A percentile compares a stretch with the other conserved stretches of the same genome.
phyloP scores from a whole-genome alignment of 2,329 filamentous ascomycete species.

The Aspergillus piperis region DNA sequence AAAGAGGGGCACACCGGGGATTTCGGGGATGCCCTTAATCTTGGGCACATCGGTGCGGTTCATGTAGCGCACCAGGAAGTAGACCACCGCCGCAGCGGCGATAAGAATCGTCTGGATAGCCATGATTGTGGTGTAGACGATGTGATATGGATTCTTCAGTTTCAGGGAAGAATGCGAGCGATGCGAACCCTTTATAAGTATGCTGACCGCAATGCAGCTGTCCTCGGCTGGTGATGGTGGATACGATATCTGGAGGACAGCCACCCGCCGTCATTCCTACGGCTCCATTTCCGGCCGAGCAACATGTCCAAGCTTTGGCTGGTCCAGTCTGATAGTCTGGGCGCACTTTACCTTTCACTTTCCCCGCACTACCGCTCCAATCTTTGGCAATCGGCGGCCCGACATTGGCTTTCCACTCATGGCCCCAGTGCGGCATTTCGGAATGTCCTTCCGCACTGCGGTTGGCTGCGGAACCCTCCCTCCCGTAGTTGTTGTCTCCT shows the following conservation, averaged over 20 bases:
- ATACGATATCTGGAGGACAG: too few relatives aligned
- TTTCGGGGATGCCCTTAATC: slow-evolving; percentile 63
- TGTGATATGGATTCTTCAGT: not conserved
- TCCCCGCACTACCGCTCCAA: too few relatives aligned
- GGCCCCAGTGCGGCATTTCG: not conserved
- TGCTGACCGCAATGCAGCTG: not conserved
- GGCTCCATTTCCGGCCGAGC: too few relatives aligned
- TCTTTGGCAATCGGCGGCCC: too few relatives aligned
- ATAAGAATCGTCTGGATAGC: slow-evolving; percentile 35
- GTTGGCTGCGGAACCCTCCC: too few relatives aligned
- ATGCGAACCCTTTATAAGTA: not conserved
- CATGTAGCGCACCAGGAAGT: slow-evolving; percentile 45
- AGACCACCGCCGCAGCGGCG: slow-evolving; percentile 38
- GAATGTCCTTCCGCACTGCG: not conserved
- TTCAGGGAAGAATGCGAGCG: not conserved
- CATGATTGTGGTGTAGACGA: slow-evolving; percentile 22
- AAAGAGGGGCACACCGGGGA: slow-evolving; percentile 63
- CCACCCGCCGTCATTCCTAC: too few relatives aligned
- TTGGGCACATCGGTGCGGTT: slow-evolving; percentile 59
- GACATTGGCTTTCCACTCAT: too few relatives aligned
- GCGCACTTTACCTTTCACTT: too few relatives aligned
- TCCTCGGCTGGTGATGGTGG: not conserved
- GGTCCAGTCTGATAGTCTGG: too few relatives aligned
- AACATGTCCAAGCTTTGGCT: too few relatives aligned
- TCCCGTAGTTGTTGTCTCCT: too few relatives aligned